Percentiles rank a stretch among this genome's conserved stretches.
These are phyloP conservation scores for Beta lomatogona DNA, from an alignment of 179 eudicot species.

Conservation along the genomic window DNA sequence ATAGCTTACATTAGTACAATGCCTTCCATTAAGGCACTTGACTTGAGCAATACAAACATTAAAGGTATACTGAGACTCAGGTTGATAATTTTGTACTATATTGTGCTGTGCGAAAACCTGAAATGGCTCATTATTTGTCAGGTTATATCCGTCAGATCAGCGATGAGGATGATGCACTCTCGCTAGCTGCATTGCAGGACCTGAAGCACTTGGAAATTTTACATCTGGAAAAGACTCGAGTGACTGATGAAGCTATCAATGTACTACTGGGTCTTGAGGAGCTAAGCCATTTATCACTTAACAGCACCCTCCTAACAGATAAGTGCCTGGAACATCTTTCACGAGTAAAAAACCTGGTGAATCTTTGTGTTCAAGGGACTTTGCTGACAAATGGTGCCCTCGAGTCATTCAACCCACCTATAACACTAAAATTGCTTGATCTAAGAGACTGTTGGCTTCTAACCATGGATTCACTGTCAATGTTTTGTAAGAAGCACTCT, in stretches of 20 bases:
- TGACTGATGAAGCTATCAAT: slow-evolving; percentile 52
- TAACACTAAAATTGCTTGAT: slow-evolving; percentile 51
- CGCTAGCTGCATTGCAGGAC: slow-evolving; percentile 57
- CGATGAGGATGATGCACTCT: slow-evolving; percentile 41
- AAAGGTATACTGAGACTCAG: slow-evolving; percentile 47
- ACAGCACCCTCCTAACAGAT: slow-evolving; percentile 54
- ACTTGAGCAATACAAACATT: slow-evolving; percentile 64
- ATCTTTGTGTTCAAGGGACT: slow-evolving; percentile 53
- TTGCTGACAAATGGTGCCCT: slow-evolving; percentile 63
- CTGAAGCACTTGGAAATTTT: slow-evolving; percentile 56
- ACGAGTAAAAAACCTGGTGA: slow-evolving; percentile 40
- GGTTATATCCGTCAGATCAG: slow-evolving; percentile 45
- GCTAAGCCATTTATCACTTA: slow-evolving; percentile 54
- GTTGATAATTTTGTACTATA: neutral
- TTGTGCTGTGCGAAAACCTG: neutral
- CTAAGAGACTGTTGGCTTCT: slow-evolving; percentile 82
- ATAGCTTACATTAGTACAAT: slow-evolving; percentile 60
- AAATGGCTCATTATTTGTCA: slow-evolving; percentile 26
- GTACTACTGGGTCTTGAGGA: slow-evolving; percentile 42
- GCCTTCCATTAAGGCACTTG: slow-evolving; percentile 65
- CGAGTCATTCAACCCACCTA: slow-evolving; percentile 53
- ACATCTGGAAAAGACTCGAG: slow-evolving; percentile 54
- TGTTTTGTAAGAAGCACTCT: slow-evolving; percentile 52
- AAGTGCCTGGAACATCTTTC: slow-evolving; percentile 48
- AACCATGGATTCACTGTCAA: slow-evolving; percentile 52